Evolutionary conservation across 192 early-diverging fungal genomes (phyloP).

Genomic region (Entophlyctis luteolus): DNA sequence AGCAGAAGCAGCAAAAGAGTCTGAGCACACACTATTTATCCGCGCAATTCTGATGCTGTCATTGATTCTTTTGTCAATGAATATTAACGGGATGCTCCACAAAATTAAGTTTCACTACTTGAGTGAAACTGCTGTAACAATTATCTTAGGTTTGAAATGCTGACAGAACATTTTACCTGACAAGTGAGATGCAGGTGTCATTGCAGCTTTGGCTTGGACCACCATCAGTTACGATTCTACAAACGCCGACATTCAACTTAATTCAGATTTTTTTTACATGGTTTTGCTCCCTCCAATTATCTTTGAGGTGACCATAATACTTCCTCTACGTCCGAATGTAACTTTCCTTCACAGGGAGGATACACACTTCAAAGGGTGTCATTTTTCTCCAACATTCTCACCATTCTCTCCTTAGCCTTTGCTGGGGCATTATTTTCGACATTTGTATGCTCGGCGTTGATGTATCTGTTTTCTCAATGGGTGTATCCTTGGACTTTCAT

Average conservation of each 20-base stretch:
- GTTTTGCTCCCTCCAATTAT: constrained; percentile 61
- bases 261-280: constrained; percentile 58
- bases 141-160: constrained; percentile 47
- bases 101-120: constrained; percentile 56
- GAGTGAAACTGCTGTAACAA: constrained; percentile 50
- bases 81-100: constrained; percentile 49
- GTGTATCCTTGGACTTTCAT: constrained; percentile 47
- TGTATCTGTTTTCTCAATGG: constrained; percentile 54
- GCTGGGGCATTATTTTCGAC: constrained; percentile 56
- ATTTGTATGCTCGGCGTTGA: constrained; percentile 49
- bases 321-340: no score
- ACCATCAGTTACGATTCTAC: constrained; percentile 42
- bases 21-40: constrained; percentile 38
- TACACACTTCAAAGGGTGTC: constrained; percentile 48
- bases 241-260: constrained; percentile 49
- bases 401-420: constrained; percentile 53
- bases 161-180: not conserved
- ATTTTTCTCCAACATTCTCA: constrained; percentile 54
- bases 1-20: no score
- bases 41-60: constrained; percentile 51
- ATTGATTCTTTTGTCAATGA: constrained; percentile 51
- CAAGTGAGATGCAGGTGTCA: constrained; percentile 35
- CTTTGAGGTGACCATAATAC: no score
- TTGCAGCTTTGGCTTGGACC: constrained; percentile 50
- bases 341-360: constrained; percentile 51